phyloP scores from a whole-genome alignment of 129 eudicot species.

The Flaveria ramosissima region DNA sequence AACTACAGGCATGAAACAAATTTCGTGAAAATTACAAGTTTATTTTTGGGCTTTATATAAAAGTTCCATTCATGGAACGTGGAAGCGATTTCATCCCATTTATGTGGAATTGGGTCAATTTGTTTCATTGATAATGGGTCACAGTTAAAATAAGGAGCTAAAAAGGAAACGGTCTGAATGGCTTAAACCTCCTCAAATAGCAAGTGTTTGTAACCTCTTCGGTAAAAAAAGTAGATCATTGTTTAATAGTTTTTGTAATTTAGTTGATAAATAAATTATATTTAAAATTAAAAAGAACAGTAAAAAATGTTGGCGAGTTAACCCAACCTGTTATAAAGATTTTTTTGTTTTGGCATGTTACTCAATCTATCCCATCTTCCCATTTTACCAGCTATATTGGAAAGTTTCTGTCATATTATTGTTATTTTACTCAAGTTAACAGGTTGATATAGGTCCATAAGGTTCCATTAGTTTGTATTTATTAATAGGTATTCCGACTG shows the following conservation, averaged over 20 bases:
- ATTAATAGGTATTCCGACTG: neutral
- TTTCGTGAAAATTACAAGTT: slow-evolving; percentile 12
- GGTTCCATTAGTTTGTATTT: neutral
- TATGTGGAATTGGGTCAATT: neutral
- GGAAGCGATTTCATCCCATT: neutral
- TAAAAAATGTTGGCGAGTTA: neutral
- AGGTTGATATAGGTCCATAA: neutral
- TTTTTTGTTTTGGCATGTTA: neutral
- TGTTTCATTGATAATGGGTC: neutral
- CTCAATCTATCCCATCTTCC: neutral
- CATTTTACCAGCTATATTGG: neutral
- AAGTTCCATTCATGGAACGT: neutral
- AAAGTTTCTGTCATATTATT: neutral
- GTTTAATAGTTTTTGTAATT: neutral
- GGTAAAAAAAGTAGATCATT: neutral
- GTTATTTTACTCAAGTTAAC: neutral
- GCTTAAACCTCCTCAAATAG: neutral
- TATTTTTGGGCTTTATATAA: neutral
- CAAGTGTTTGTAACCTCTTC: neutral
- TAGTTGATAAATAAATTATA: neutral
- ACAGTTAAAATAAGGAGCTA: neutral
- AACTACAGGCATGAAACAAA: slow-evolving; percentile 63
- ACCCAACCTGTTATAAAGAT: neutral
- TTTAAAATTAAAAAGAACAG: neutral
- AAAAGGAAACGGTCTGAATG: neutral